Base-by-base conservation (phyloP, 495 filamentous ascomycete species). In the Penicillium silybi region DNA sequence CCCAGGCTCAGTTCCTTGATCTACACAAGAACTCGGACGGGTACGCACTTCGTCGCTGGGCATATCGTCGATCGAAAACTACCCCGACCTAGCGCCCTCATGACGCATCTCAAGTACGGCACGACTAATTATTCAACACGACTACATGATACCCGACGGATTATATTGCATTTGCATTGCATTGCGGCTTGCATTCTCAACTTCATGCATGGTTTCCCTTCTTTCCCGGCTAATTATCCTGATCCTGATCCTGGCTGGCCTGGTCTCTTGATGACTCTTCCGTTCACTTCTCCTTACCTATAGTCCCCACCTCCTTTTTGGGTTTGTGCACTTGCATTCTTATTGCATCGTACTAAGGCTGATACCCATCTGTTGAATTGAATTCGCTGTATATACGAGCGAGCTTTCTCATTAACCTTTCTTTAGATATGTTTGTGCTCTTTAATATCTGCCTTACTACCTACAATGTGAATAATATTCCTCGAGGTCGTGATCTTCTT, bases 1-100 rank as follows among this genome's bases (percentile, higher is more conserved):
- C 52, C 4, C 52, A 55, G 13, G 38, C 32, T 1, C 54, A 56
- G 41, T 35, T 46, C 5, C 37, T 53, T 15, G 52, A 56, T 29
- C 49, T 52, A 16, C 19, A 50, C 46, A 19, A 18, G 29, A 11
- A 18, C 13, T 17, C 9, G 18, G 23, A 20, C 37, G 27, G 43
- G 3, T 42, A 52, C 26, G 13, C 37, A n/a, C 5, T 47, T 45
- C 52, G 54, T 40, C 59, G 54, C 48, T 59, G 62, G 54, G 41
- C 52, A 23, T 52, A 42, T 54, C 56, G 56, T 22, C 62, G 56
- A 18, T 48, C 56, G 2, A 61, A 59, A 44, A 58, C 56, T 2
- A 52, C 40, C 23, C 40, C 27, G 19, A 20, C 17, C 10, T 20
- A 19, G 17, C 17, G 6, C 23, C 18, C 44, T 22, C 13, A 19